These are phyloP conservation scores for Cladosporium sp. DNA, from an alignment of 2,329 filamentous ascomycete genomes.

Conservation along the genomic window DNA sequence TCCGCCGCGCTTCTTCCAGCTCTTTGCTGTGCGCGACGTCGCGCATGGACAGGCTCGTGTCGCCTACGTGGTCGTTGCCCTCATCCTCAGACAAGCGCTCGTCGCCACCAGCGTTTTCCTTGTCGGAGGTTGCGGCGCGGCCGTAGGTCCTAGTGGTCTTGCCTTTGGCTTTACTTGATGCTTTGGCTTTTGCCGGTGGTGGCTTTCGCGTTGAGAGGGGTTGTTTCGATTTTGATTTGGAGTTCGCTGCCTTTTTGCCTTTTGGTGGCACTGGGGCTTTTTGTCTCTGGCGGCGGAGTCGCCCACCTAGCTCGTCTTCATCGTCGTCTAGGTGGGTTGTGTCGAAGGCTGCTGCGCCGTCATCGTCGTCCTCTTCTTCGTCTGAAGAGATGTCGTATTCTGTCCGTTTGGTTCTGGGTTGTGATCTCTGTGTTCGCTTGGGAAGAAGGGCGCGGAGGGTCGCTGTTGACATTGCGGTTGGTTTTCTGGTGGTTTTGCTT, in stretches of 20 bases:
- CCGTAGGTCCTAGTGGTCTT: slow-evolving; percentile 32
- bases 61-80: background rate
- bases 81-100: slow-evolving; percentile 12
- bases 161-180: slow-evolving; percentile 7
- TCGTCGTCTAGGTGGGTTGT: slow-evolving; percentile 31
- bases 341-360: slow-evolving; percentile 12
- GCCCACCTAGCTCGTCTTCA: slow-evolving; percentile 43
- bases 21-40: slow-evolving; percentile 38
- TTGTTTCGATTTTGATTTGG: slow-evolving; percentile 12
- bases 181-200: slow-evolving; percentile 11
- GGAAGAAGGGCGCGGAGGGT: slow-evolving; percentile 48
- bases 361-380: slow-evolving; percentile 33
- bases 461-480: slow-evolving; percentile 42
- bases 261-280: slow-evolving; percentile 18
- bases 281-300: slow-evolving; percentile 27
- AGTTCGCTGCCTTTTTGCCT: slow-evolving; percentile 21
- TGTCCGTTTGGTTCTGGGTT: slow-evolving; percentile 27
- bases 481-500: slow-evolving; percentile 25
- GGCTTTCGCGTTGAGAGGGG: slow-evolving; percentile 18
- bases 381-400: slow-evolving; percentile 45
- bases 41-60: slow-evolving; percentile 32
- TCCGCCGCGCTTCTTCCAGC: slow-evolving; percentile 46
- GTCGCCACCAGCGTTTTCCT: slow-evolving; percentile 11
- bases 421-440: slow-evolving; percentile 37
- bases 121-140: slow-evolving; percentile 21